Conservation (phyloP, 179 eudicot genomes). For the Dionaea muscipula region DNA sequence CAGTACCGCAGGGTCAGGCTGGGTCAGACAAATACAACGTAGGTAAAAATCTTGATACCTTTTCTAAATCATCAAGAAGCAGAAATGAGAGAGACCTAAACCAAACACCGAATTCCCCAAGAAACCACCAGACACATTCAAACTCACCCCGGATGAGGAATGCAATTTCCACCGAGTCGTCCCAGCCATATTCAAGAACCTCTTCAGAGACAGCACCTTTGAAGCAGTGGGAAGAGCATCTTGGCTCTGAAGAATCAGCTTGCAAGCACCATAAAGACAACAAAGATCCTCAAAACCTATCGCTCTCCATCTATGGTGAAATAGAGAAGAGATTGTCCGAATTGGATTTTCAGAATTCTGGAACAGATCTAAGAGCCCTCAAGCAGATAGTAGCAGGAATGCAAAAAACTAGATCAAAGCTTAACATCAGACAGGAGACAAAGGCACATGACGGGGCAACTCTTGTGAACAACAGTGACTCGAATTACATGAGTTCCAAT, state of each 20-base stretch:
- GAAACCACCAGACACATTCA: constrained; percentile 13
- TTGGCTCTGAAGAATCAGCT: neutral
- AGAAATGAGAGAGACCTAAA: constrained; percentile 18
- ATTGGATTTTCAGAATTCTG: constrained; percentile 26
- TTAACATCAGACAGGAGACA: constrained; percentile 7
- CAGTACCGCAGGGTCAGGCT: constrained; percentile 4
- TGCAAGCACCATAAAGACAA: constrained; percentile 1
- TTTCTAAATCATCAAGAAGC: constrained; percentile 25
- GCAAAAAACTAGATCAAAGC: constrained; percentile 18
- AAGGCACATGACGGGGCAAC: constrained; percentile 10
- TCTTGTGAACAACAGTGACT: constrained; percentile 2
- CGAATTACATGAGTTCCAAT: neutral
- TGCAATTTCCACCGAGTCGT: constrained; percentile 8
- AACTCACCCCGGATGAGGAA: constrained; percentile 12
- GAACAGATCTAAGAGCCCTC: constrained; percentile 39
- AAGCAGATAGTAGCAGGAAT: constrained; percentile 32
- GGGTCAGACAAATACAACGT: constrained; percentile 5
- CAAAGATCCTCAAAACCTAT: constrained; percentile 13
- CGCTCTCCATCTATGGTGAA: constrained; percentile 24
- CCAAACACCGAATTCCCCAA: constrained; percentile 15
- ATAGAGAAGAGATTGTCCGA: constrained; percentile 29
- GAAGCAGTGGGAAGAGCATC: constrained; percentile 4
- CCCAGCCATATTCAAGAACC: constrained; percentile 1
- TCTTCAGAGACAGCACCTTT: constrained; percentile 1
- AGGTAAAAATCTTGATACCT: constrained; percentile 7